Conservation (phyloP, 306 rosid genomes). For the Acacia crassicarpa region DNA sequence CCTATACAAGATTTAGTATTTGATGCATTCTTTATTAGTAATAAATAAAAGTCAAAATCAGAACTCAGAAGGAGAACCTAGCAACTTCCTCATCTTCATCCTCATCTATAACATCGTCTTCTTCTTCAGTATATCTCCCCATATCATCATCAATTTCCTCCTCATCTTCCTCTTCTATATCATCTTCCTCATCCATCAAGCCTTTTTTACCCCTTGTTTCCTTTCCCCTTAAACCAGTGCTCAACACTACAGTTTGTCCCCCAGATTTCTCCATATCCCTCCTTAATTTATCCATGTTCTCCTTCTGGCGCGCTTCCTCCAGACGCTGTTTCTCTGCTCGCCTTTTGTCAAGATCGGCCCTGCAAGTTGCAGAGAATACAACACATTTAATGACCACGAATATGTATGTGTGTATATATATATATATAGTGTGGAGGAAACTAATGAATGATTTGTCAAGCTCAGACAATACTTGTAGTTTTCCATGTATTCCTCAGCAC, state of each 20-base stretch:
- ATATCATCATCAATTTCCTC: slow-evolving; percentile 44
- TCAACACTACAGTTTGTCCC: slow-evolving; percentile 72
- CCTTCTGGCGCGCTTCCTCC: slow-evolving; percentile 77
- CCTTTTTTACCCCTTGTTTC: slow-evolving; percentile 35
- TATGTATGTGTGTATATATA: too few relatives aligned
- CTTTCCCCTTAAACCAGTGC: slow-evolving; percentile 72
- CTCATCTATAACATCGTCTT: slow-evolving; percentile 53
- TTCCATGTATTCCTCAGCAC: slow-evolving; percentile 81
- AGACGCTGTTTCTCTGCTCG: slow-evolving; percentile 68
- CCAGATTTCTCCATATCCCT: slow-evolving; percentile 69
- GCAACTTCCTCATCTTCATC: slow-evolving; percentile 65
- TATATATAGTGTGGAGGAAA: neutral
- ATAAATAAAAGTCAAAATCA: slow-evolving; percentile 21
- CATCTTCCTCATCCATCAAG: slow-evolving; percentile 53
- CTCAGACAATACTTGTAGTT: slow-evolving; percentile 54
- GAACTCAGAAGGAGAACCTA: slow-evolving; percentile 43
- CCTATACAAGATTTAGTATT: slow-evolving; percentile 37
- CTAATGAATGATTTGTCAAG: neutral
- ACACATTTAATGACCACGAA: neutral
- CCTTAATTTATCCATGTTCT: slow-evolving; percentile 70
- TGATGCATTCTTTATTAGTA: slow-evolving; percentile 2
- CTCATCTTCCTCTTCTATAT: slow-evolving; percentile 39
- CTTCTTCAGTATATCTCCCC: slow-evolving; percentile 49
- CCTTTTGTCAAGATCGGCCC: slow-evolving; percentile 87
- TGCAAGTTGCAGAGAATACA: slow-evolving; percentile 28